Percentiles rank a stretch among this genome's conserved stretches.
Conservation (phyloP, 2,329 filamentous ascomycete species). For the Stagonosporopsis tanaceti region DNA sequence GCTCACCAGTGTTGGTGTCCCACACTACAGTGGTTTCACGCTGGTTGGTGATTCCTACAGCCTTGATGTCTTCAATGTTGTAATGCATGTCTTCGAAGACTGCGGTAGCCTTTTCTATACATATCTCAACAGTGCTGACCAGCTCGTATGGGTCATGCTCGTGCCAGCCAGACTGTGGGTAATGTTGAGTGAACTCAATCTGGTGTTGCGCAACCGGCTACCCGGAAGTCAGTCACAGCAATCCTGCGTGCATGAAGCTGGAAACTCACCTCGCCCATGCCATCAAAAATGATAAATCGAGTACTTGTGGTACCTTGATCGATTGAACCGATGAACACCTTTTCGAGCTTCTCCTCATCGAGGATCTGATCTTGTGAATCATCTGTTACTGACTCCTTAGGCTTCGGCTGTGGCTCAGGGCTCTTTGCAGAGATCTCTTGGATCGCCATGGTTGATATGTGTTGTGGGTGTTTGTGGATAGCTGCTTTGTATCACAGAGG, state of each 20-base stretch:
- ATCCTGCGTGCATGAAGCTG: neutral
- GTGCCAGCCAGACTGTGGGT: conserved; percentile 88
- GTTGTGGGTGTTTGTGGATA: conserved; percentile 6
- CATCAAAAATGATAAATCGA: conserved; percentile 89
- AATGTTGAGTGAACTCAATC: conserved; percentile 84
- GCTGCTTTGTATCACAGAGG: conserved; percentile 9
- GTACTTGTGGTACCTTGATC: conserved; percentile 92
- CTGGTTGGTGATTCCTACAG: conserved; percentile 88
- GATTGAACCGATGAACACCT: conserved; percentile 83
- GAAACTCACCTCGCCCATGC: conserved; percentile 61
- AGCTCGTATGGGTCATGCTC: conserved; percentile 86
- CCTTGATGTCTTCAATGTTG: conserved; percentile 71
- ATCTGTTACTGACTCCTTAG: conserved; percentile 40
- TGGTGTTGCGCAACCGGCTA: conserved; percentile 82
- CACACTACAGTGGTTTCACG: conserved; percentile 87
- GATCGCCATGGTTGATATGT: conserved; percentile 33
- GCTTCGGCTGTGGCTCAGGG: conserved; percentile 42
- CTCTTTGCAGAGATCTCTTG: conserved; percentile 38
- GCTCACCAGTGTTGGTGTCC: conserved; percentile 81
- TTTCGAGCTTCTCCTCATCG: conserved; percentile 49
- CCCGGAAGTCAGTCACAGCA: conserved; percentile 7
- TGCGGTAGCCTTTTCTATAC: conserved; percentile 78
- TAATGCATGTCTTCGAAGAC: conserved; percentile 76
- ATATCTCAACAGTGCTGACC: conserved; percentile 76
- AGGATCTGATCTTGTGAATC: conserved; percentile 28